Base-by-base conservation (phyloP, 2,329 filamentous ascomycete species). In the Cercospora sp. region DNA sequence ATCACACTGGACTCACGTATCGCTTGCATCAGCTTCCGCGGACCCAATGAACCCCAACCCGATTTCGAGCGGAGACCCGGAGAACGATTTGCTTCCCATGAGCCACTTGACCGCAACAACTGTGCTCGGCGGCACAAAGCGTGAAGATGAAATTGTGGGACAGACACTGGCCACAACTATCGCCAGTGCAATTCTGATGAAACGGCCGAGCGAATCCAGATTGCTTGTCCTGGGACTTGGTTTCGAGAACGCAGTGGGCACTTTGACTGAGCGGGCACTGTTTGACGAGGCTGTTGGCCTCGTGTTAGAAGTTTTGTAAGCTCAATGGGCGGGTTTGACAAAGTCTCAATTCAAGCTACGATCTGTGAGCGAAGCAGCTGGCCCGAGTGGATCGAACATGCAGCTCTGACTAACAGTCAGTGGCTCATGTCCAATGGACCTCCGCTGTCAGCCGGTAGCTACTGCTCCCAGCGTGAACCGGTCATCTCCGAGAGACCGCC, bases 1-100 rank as follows among this genome's bases (percentile, higher is more conserved):
- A 58, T 91, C 92, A 20, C 95, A 98, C 84, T 99, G 95, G 95
- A 93, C 97, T 20, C 91, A 95, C 82, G 91, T 96, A 0, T 91
- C 92, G 0, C 85, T 96, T 23, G 86, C 87, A n/a, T 85, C 87
- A 30, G 86, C 89, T 3, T 83, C 88, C n/a, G 85, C 87, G 18
- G 85, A 87, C 23, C 85, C 74, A 1, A 90, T 55, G 88, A 91
- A 76, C 87, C 88, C 81, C 80, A 85, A 20, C 75, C 89, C 58
- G 82, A 84, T 36, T 82, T 80, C 78, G 75, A 80, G 80, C 28
- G 48, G 68, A 31, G 59, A 66, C 53, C 66, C 64, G 39, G 84
- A 86, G 66, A 85, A 87, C 63, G 82, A 81, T 55, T 81, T 90
- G 12, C 86, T 98, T 0, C 95, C 95, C 0, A 87, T 93, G 65